Evolutionary conservation across 805 yeast species (phyloP).

Genomic region (Phaffomyces opuntiae): DNA sequence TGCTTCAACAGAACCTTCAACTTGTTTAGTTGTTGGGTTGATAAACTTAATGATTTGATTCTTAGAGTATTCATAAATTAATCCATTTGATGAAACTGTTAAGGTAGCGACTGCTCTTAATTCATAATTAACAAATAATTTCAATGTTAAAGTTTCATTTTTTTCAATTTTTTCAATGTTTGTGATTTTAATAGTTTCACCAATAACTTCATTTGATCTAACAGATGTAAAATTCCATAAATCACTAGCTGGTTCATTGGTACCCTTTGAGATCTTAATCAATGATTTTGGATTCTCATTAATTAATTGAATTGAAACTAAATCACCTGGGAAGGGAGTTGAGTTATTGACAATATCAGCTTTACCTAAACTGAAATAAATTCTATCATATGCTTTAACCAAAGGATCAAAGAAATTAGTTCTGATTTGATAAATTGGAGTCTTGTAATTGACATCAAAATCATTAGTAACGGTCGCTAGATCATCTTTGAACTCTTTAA

Average conservation of each 20-base stretch:
- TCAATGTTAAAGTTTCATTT: slow-evolving; percentile 48
- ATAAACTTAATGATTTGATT: slow-evolving; percentile 39
- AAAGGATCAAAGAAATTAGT: slow-evolving; percentile 60
- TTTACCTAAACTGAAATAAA: slow-evolving; percentile 54
- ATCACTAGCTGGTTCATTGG: slow-evolving; percentile 45
- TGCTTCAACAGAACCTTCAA: slow-evolving; percentile 44
- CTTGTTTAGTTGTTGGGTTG: slow-evolving; percentile 29
- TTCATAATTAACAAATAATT: slow-evolving; percentile 57
- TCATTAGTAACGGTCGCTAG: slow-evolving; percentile 24
- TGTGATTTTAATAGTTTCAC: slow-evolving; percentile 61
- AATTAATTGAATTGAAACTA: slow-evolving; percentile 41
- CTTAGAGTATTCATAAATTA: slow-evolving; percentile 41
- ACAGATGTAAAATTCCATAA: slow-evolving; percentile 72
- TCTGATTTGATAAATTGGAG: slow-evolving; percentile 59
- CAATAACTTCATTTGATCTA: slow-evolving; percentile 60
- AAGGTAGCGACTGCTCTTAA: slow-evolving; percentile 53
- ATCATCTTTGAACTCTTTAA: slow-evolving; percentile 64
- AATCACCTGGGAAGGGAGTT: slow-evolving; percentile 25
- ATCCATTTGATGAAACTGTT: slow-evolving; percentile 38
- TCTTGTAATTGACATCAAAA: slow-evolving; percentile 29
- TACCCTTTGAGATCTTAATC: slow-evolving; percentile 57
- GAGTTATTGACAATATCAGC: slow-evolving; percentile 25
- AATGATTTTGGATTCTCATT: slow-evolving; percentile 44
- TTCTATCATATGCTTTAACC: slow-evolving; percentile 51
- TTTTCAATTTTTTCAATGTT: slow-evolving; percentile 44